Evolutionary conservation across 257 asterid genomes (phyloP), one percentile per base, ranked within the genome.

Genomic region (Nicotiana benthamiana): DNA sequence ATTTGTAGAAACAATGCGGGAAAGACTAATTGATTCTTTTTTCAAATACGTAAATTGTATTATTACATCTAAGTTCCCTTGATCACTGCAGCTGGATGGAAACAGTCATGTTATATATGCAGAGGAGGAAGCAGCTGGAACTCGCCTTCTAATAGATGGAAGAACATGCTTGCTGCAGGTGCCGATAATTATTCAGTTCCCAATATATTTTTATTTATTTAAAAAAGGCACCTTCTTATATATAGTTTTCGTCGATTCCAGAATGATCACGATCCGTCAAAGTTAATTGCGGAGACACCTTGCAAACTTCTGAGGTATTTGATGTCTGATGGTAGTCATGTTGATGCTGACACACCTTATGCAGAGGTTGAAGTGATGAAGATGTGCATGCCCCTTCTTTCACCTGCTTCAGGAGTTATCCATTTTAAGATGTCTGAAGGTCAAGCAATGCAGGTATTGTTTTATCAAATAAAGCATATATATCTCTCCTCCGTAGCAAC

Each of bases 371-470:
- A 96, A 91, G 99, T 96, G 84, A 96, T 96, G 99, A 96, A 96
- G 85, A 96, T 96, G 99, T 96, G 99, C 84, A 96, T 96, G 99
- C 99, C 99, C 65, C 99, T 96, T 86, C 98, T 96, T 80, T 94
- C 97, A 65, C 99, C 99, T 79, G 94, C 99, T 74, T 94, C 98
- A 11, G 99, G 99, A 53, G 85, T 88, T 34, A 94, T 96, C 84
- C 95, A 86, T 80, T 91, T 94, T 82, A 83, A 83, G 84, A 82
- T 96, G 97, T 90, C 98, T 67, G 99, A 96, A 83, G 99, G 99
- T 83, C 99, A 94, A 92, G 91, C 99, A 27, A 96, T 96, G 99
- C 98, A 96, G 99, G 99, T 96, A 88, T 60, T 65, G n/a, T 79
- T 66, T 81, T 72, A 74, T 40, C 83, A 34, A 36, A 53, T 32